phyloP scores from a whole-genome alignment of 1,284 basidiomycete species.

The Rhodotorula sp. region DNA sequence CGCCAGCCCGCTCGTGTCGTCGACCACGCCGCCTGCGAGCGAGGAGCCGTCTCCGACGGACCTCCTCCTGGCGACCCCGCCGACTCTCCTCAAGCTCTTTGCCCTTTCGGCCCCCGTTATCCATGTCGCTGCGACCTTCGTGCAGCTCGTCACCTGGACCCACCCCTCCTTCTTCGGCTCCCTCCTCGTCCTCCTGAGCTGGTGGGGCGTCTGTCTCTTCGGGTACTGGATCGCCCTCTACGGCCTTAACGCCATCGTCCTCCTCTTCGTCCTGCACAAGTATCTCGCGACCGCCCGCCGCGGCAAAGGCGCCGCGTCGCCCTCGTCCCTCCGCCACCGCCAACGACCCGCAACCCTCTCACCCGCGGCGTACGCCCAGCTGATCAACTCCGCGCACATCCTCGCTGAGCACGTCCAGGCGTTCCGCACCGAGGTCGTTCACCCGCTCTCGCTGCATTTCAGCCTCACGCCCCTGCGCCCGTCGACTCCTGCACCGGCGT shows the following conservation, averaged over 20 bases:
- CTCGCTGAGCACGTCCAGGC: slow-evolving; percentile 39
- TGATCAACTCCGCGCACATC: slow-evolving; percentile 35
- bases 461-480: slow-evolving; percentile 30
- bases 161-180: slow-evolving; percentile 41
- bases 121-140: slow-evolving; percentile 30
- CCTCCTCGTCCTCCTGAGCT: slow-evolving; percentile 42
- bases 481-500: slow-evolving; percentile 29
- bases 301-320: neutral
- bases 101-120: slow-evolving; percentile 43
- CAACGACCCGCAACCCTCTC: slow-evolving; percentile 28
- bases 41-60: slow-evolving; percentile 44
- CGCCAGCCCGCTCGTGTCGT: slow-evolving; percentile 28
- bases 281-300: slow-evolving; percentile 28
- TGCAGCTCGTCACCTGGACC: slow-evolving; percentile 44
- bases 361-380: slow-evolving; percentile 41
- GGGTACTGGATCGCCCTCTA: slow-evolving; percentile 38
- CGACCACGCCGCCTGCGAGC: slow-evolving; percentile 30
- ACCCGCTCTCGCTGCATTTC: slow-evolving; percentile 34
- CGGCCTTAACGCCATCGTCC: slow-evolving; percentile 41
- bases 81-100: slow-evolving; percentile 44
- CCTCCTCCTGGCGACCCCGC: slow-evolving; percentile 45
- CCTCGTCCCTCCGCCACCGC: slow-evolving; percentile 18
- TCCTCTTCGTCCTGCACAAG: slow-evolving; percentile 20
- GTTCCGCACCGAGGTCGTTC: slow-evolving; percentile 32
- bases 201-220: slow-evolving; percentile 44